These are phyloP conservation scores for Rhinocladiella mackenziei DNA, from an alignment of 2,329 filamentous ascomycete species.

Conservation along the genomic window DNA sequence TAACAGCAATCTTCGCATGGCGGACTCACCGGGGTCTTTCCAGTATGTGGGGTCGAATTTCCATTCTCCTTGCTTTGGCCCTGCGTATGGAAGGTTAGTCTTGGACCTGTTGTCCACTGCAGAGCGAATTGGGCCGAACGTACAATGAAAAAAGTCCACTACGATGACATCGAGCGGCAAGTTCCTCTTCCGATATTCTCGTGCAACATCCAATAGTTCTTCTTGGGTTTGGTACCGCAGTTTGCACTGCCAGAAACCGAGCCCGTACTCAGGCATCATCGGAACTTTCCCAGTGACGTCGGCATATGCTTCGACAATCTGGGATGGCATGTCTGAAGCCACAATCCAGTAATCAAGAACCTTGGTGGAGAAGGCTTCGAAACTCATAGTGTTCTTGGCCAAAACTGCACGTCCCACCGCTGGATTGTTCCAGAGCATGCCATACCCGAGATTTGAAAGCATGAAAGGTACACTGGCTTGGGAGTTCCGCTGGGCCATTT, in stretches of 20 bases:
- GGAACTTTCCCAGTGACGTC: constrained; percentile 56
- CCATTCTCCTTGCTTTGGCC: constrained; percentile 65
- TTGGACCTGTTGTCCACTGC: background rate
- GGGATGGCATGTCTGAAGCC: constrained; percentile 51
- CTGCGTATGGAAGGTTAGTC: constrained; percentile 1
- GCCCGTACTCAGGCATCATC: constrained; percentile 65
- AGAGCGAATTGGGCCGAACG: background rate
- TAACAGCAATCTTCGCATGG: constrained; percentile 18
- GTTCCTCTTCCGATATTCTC: constrained; percentile 54
- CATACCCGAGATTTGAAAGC: constrained; percentile 58
- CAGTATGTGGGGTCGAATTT: constrained; percentile 61
- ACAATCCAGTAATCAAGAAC: constrained; percentile 63
- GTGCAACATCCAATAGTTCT: constrained; percentile 56
- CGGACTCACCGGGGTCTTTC: constrained; percentile 55
- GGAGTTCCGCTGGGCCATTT: constrained; percentile 63
- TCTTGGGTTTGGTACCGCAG: constrained; percentile 63
- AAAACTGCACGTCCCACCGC: constrained; percentile 58
- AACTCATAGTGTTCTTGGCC: constrained; percentile 58
- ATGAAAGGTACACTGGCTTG: constrained; percentile 63
- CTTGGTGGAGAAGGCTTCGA: constrained; percentile 57
- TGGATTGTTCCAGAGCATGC: constrained; percentile 65
- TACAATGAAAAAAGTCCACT: constrained; percentile 62
- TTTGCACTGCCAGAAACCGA: constrained; percentile 68
- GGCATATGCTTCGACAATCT: constrained; percentile 56
- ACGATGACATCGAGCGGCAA: constrained; percentile 64